These are phyloP conservation scores for Davidsoniella virescens DNA, from an alignment of 2,329 filamentous ascomycete genomes.

Conservation along the genomic window DNA sequence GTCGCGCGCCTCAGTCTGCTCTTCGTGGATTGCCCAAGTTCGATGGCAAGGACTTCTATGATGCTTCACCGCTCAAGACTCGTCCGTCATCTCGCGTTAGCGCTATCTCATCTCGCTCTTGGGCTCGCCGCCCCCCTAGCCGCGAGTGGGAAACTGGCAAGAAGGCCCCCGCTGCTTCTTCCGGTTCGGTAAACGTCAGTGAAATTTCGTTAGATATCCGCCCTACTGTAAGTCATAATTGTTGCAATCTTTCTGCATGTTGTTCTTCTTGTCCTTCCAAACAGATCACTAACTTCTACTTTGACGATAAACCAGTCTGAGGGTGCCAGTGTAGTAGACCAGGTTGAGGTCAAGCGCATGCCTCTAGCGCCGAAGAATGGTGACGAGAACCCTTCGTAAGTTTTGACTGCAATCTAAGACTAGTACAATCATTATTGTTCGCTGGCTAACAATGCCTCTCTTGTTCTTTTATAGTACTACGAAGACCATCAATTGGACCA, in stretches of 20 bases:
- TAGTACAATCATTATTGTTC: background rate
- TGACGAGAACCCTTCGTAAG: slow-evolving; percentile 6
- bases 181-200: background rate
- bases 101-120: background rate
- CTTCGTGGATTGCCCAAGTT: slow-evolving; percentile 43
- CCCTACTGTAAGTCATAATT: slow-evolving; percentile 5
- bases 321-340: background rate
- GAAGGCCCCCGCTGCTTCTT: slow-evolving; percentile 8
- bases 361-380: slow-evolving; percentile 6
- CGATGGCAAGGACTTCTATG: slow-evolving; percentile 49
- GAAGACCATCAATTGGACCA: slow-evolving; percentile 7
- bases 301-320: background rate
- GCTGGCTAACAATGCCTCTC: background rate
- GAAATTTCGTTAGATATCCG: slow-evolving; percentile 10
- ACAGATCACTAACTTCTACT: background rate
- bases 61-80: slow-evolving; percentile 34
- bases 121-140: slow-evolving; percentile 6
- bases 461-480: slow-evolving; percentile 3
- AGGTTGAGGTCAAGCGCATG: slow-evolving; percentile 7
- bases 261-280: background rate
- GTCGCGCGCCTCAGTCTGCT: slow-evolving; percentile 33
- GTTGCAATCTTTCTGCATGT: background rate
- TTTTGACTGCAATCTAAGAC: background rate
- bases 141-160: slow-evolving; percentile 4
- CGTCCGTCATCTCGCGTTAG: slow-evolving; percentile 10